Base-by-base conservation (phyloP, 176 grass and related monocot genomes). In the Triticum monococcum region DNA sequence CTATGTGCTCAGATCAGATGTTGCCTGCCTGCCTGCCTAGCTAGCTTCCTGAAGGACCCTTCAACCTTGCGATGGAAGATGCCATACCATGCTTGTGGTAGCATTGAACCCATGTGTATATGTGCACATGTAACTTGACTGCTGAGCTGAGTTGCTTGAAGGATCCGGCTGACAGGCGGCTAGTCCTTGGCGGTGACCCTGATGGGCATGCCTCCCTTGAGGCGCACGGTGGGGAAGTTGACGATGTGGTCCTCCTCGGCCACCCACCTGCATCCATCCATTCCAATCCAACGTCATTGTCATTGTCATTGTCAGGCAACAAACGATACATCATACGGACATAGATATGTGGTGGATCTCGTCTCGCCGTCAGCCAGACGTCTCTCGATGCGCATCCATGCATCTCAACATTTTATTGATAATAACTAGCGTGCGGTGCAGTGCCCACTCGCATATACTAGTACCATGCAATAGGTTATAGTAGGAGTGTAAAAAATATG, bases 191-290 rank as follows among this genome's bases (percentile, higher is more conserved):
- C 70, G 46, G 68, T 94, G 71, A 99, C 67, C 22, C 89, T 70
- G 79, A 96, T 91, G 41, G 97, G 97, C 94, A 99, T 94, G 56
- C 94, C 85, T 68, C 92, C 74, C 75, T 93, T 99, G 60, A 99
- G 87, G 20, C 97, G 90, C 68, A 99, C 97, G 30, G 97, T 99
- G 59, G 97, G 97, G 75, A 99, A 99, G 85, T 99, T 93, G 68
- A 99, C 88, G 69, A 99, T 91, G 46, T 86, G 92, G 89, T 99
- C 97, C 78, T 95, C 89, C 87, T 99, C 92, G 20, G 91, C 90
- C 66, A 92, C 94, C 97, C 97, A 99, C 87, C 97, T 99, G 83
- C 85, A 79, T 20, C 0, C 36, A 33, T 30, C 28, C 80, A 56
- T 4, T 5, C 75, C 45, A 90, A 69, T 25, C 63, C 40, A 60